These are phyloP conservation scores for Dothistroma pini DNA, from an alignment of 2,329 filamentous ascomycete species.

Conservation along the genomic window DNA sequence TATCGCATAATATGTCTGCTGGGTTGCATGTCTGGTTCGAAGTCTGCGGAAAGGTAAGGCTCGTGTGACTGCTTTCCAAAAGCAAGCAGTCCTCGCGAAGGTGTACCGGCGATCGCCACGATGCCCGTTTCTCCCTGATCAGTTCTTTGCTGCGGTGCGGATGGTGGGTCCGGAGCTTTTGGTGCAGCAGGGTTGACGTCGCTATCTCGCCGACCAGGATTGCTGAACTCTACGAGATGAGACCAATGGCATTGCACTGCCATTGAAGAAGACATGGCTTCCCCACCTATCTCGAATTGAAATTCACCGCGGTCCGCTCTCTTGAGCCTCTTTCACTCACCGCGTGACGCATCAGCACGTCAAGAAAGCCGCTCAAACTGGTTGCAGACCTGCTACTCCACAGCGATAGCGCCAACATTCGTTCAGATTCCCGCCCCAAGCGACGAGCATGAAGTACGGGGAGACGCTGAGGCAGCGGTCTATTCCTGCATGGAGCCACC, in stretches of 20 bases:
- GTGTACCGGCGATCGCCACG: not conserved
- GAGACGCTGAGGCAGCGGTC: slow-evolving; percentile 70
- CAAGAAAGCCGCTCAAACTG: not conserved
- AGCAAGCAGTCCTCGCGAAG: not conserved
- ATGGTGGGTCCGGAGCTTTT: not conserved
- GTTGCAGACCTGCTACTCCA: not conserved
- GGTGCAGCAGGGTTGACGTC: not conserved
- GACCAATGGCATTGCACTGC: not conserved
- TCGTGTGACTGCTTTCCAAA: slow-evolving; percentile 3
- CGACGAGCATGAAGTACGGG: slow-evolving; percentile 66
- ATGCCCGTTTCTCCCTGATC: not conserved
- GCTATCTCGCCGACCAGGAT: not conserved
- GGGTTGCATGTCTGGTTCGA: not conserved
- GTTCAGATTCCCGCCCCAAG: not conserved
- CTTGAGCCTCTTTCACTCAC: not conserved
- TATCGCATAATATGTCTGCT: not conserved
- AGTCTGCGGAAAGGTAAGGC: not conserved
- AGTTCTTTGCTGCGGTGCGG: not conserved
- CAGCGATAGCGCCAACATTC: not conserved
- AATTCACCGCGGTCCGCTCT: not conserved
- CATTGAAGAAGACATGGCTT: not conserved
- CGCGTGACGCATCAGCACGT: not conserved
- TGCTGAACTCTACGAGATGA: slow-evolving; percentile 1
- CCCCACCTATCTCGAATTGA: not conserved
- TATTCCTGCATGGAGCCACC: slow-evolving; percentile 76